Evolutionary conservation across 2,329 filamentous ascomycete species (phyloP), one percentile per base, ranked within the genome.

Genomic region (Talaromyces sp.): DNA sequence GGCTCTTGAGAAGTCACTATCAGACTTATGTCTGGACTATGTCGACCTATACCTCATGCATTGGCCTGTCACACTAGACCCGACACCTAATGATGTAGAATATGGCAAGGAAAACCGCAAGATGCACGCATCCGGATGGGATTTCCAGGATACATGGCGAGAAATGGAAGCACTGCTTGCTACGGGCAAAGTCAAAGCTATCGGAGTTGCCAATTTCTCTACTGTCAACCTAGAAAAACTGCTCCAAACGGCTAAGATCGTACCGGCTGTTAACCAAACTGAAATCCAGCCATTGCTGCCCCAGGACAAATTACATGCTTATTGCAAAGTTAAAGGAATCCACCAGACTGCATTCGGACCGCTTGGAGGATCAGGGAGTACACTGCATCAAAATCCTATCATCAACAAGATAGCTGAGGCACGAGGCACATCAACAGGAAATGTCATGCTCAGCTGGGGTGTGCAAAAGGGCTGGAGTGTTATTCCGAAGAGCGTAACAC

Each of bases 291-390:
- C 72, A 0, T 63, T 72, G 27, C 70, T 73, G 59, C 72, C 72
- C 1, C 70, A 72, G 56, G 55, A 68, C 26, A 70, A 69, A 29
- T 58, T 74, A 19, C 69, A 72, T 29, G 67, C 66, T 7, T 74
- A 69, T 58, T 74, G 72, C 60, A 60, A 69, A 38, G 58, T 62
- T 43, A 71, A 71, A 54, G 71, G 69, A 7, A 74, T 75, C 24
- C 60, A 78, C 55, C 72, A 73, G 53, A 69, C 73, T 60, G 77
- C 75, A 56, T 79, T 78, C 68, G 78, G 75, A 17, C 77, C 76
- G 1, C 70, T 78, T 56, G 86, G 86, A 51, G 87, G 84, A n/a
- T 86, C 89, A 73, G 86, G 88, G 77, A 86, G 88, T 74, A 86
- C 86, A 58, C 84, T 74, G 64, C 88, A 85, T 10, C 87, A 87